These are phyloP conservation scores for Paecilomyces formosus DNA, from an alignment of 2,329 filamentous ascomycete species.

Conservation along the genomic window DNA sequence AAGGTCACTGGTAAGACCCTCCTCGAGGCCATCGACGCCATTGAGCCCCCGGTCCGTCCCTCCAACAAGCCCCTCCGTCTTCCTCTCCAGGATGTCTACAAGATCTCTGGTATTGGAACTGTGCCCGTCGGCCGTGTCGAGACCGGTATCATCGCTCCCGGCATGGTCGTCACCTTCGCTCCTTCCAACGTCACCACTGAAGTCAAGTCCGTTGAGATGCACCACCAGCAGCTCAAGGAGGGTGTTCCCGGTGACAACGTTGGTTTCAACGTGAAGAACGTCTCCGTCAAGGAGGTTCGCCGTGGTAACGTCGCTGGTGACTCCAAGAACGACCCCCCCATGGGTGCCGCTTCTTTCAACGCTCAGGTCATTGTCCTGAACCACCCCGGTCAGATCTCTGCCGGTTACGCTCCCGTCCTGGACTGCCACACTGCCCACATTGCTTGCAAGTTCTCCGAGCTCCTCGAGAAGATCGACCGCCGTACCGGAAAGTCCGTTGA, in stretches of 20 bases:
- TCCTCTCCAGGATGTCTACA: slow-evolving; percentile 99
- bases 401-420: slow-evolving; percentile 96
- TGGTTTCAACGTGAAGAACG: slow-evolving; percentile 99
- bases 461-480: slow-evolving; percentile 99
- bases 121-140: slow-evolving; percentile 99
- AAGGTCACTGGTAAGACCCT: slow-evolving; percentile 94
- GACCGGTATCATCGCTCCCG: slow-evolving; percentile 89
- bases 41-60: slow-evolving; percentile 86
- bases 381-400: slow-evolving; percentile 99
- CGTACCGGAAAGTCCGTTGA: slow-evolving; percentile 98
- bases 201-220: slow-evolving; percentile 99
- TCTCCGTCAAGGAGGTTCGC: slow-evolving; percentile 99
- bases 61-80: slow-evolving; percentile 99
- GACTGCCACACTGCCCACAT: slow-evolving; percentile 99
- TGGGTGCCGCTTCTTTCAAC: slow-evolving; percentile 87
- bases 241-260: slow-evolving; percentile 99
- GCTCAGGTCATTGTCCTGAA: slow-evolving; percentile 99
- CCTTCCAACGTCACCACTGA: slow-evolving; percentile 99
- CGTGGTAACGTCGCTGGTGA: slow-evolving; percentile 99
- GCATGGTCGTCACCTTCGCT: slow-evolving; percentile 90
- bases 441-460: slow-evolving; percentile 99
- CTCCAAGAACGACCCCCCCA: slow-evolving; percentile 98
- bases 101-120: slow-evolving; percentile 99
- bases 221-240: slow-evolving; percentile 97
- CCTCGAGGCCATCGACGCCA: slow-evolving; percentile 96